Base-by-base conservation (phyloP, 805 yeast species). In the Cyberlindnera mrakii region DNA sequence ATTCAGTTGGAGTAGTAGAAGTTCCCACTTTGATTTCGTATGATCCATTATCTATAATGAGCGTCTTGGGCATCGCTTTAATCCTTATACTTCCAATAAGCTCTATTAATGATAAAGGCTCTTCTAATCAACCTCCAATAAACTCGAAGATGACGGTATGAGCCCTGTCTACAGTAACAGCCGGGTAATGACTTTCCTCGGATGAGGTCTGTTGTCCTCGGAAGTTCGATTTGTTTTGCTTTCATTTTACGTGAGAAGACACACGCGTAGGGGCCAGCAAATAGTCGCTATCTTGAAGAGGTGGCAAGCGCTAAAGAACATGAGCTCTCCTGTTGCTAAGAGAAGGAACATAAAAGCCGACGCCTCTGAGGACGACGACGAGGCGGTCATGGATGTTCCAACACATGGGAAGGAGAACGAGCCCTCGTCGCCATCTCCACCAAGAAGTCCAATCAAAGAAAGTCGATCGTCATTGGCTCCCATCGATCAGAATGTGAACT, bases 21-120 rank as follows among this genome's bases (percentile, higher is more conserved):
- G 59, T 63, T 0, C 89, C 91, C 33, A 76, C 70, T 57, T 91
- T 91, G 42, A 93, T 73, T 46, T 78, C 78, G 58, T 85, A 85
- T 0, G 96, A 81, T 1, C 99, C 99, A 68, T 93, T 93, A 56
- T 93, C 99, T 14, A 93, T 64, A 5, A 93, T 78, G 23, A 91
- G 50, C 6, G 64, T 65, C 30, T 30, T 35, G 14, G 42, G 30
- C 48, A 42, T 38, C 11, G 31, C 18, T 33, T 23, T 25, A 15
- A 23, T 15, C 20, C 27, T 23, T 23, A 14, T n/a, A 11, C 18
- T 1, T 17, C 17, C 35, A 3, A 17, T 4, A 17, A 10, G 3
- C 9, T 3, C 18, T 10, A 17, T 17, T 33, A 6, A 17, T 8
- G 11, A 9, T 23, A 9, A 23, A 10, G 9, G 27, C 2, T 23